Evolutionary conservation across 2,329 filamentous ascomycete species (phyloP).

Genomic region (Neoascochyta sp.): DNA sequence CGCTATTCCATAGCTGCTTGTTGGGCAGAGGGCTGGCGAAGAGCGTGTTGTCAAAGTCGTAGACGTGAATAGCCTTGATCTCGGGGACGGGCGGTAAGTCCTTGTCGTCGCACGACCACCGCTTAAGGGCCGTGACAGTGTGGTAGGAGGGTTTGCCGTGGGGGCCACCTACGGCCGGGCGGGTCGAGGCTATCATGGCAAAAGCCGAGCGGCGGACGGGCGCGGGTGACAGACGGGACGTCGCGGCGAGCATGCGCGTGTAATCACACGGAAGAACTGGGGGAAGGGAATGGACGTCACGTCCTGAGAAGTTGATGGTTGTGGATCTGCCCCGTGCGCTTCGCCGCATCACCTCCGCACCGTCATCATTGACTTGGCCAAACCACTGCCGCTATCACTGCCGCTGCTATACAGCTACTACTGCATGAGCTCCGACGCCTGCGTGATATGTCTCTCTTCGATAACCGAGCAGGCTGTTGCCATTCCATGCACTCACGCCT

Average conservation of each 20-base stretch:
- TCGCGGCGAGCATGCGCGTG: conserved; percentile 18
- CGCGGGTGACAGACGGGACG: conserved; percentile 14
- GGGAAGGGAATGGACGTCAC: too few relatives aligned
- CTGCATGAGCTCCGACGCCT: too few relatives aligned
- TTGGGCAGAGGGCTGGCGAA: conserved; percentile 92
- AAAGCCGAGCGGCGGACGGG: conserved; percentile 19
- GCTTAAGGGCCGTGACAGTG: conserved; percentile 71
- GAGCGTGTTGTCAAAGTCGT: conserved; percentile 98
- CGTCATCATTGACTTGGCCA: too few relatives aligned
- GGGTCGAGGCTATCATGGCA: conserved; percentile 32
- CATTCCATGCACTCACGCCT: conserved; percentile 71
- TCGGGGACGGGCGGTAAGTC: conserved; percentile 67
- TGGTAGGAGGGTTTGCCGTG: conserved; percentile 30
- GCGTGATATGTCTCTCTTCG: conserved; percentile 82
- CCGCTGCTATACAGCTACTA: too few relatives aligned
- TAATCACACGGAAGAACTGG: too few relatives aligned
- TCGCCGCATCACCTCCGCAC: too few relatives aligned
- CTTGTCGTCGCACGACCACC: conserved; percentile 78
- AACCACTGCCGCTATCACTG: too few relatives aligned
- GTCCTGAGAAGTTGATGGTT: too few relatives aligned
- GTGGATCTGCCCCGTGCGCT: too few relatives aligned
- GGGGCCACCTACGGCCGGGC: conserved; percentile 26
- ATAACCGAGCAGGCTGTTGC: conserved; percentile 70
- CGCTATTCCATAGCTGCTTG: conserved; percentile 75
- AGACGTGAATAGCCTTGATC: conserved; percentile 81